A percentile compares a stretch with the other conserved stretches of the same genome.
These are phyloP conservation scores for Panicum virgatum DNA, from an alignment of 202 grass and related monocot species.

Conservation along the genomic window DNA sequence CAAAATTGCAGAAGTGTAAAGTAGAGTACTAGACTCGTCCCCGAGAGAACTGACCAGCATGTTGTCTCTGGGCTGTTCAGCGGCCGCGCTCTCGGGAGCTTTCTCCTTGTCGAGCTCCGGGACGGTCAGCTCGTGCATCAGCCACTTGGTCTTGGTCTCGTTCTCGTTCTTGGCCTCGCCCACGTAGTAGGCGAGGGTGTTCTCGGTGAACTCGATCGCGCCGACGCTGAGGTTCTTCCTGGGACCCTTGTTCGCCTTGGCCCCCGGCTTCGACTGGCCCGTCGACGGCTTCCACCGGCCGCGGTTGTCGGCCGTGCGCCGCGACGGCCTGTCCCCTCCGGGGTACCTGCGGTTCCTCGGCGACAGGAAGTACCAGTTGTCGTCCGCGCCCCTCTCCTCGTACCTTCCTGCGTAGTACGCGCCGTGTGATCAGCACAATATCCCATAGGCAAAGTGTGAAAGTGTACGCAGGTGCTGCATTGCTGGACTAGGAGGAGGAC, in stretches of 20 bases:
- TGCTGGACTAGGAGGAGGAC: not conserved
- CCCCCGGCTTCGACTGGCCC: too few relatives aligned
- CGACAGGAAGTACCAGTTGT: slow-evolving; percentile 43
- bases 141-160: slow-evolving; percentile 44
- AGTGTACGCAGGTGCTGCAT: too few relatives aligned
- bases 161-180: not conserved
- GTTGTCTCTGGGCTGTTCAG: too few relatives aligned
- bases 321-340: slow-evolving; percentile 20
- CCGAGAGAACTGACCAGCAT: too few relatives aligned
- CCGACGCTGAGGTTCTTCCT: not conserved
- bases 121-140: slow-evolving; percentile 42
- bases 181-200: slow-evolving; percentile 26
- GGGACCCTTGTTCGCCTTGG: not conserved
- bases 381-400: slow-evolving; percentile 1
- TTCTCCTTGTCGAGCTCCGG: not conserved
- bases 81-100: not conserved
- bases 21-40: too few relatives aligned
- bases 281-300: slow-evolving; percentile 60
- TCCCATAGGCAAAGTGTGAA: too few relatives aligned
- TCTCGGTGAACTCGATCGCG: not conserved
- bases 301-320: slow-evolving; percentile 23
- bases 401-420: too few relatives aligned
- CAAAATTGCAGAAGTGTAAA: not conserved
- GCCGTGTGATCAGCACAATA: too few relatives aligned
- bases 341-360: slow-evolving; percentile 36